Evolutionary conservation across 2,329 filamentous ascomycete species (phyloP).

Genomic region (Colletotrichum paranaense): DNA sequence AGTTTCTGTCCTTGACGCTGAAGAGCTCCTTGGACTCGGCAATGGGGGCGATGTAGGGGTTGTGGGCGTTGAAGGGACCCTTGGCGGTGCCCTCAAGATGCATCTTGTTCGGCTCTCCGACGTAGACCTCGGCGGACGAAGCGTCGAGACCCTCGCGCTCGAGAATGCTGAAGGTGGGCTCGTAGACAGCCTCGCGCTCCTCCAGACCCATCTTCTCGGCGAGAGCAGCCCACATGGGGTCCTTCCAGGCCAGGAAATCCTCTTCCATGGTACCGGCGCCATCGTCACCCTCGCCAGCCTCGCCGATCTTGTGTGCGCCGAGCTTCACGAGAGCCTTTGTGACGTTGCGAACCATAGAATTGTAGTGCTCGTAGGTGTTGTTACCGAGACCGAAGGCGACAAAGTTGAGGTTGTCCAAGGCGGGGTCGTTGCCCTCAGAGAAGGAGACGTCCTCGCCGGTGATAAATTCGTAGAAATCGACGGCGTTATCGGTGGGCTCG

Average conservation of each 20-base stretch:
- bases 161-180: slow-evolving; percentile 87
- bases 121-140: slow-evolving; percentile 85
- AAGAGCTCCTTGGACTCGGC: slow-evolving; percentile 92
- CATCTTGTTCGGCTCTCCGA: slow-evolving; percentile 96
- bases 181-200: slow-evolving; percentile 96
- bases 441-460: slow-evolving; percentile 84
- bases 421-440: slow-evolving; percentile 77
- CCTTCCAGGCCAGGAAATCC: slow-evolving; percentile 98
- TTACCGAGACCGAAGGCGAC: slow-evolving; percentile 97
- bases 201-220: slow-evolving; percentile 86
- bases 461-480: slow-evolving; percentile 98
- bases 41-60: slow-evolving; percentile 96
- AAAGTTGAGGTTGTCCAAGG: slow-evolving; percentile 87
- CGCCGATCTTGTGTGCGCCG: slow-evolving; percentile 85
- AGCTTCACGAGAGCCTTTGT: slow-evolving; percentile 84
- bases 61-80: slow-evolving; percentile 95
- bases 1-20: slow-evolving; percentile 89
- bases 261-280: slow-evolving; percentile 99
- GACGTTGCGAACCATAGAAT: slow-evolving; percentile 95
- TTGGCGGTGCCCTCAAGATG: slow-evolving; percentile 87
- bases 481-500: slow-evolving; percentile 97
- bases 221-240: slow-evolving; percentile 95
- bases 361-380: slow-evolving; percentile 99
- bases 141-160: slow-evolving; percentile 79
- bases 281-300: slow-evolving; percentile 95